Evolutionary conservation across 179 eudicot genomes (phyloP).

Genomic region (Heliamphora ciliata): DNA sequence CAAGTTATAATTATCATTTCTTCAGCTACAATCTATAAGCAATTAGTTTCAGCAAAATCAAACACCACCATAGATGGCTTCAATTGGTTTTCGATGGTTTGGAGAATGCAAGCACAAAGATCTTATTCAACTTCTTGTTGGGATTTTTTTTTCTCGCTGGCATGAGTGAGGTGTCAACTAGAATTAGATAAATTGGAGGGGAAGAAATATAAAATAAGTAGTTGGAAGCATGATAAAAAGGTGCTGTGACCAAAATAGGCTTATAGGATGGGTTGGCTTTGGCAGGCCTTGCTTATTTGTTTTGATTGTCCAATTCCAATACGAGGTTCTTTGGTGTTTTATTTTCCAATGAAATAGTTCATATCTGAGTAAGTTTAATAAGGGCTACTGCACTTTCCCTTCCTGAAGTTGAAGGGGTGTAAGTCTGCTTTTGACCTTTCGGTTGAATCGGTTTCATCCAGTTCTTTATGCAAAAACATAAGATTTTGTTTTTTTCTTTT

Average conservation of each 20-base stretch:
- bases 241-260: background rate
- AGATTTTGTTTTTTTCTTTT: background rate
- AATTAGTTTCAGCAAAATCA: too few species aligned
- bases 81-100: background rate
- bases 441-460: background rate
- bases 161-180: too few species aligned
- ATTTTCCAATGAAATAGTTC: background rate
- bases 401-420: background rate
- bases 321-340: constrained; percentile 3
- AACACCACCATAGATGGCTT: too few species aligned
- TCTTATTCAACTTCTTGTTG: too few species aligned
- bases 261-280: background rate
- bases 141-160: too few species aligned
- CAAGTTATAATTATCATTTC: too few species aligned
- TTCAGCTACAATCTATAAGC: too few species aligned
- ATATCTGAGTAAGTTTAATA: background rate
- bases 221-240: background rate
- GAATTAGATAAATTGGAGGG: too few species aligned
- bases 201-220: background rate
- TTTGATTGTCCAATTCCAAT: background rate
- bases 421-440: background rate
- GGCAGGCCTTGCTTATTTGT: background rate
- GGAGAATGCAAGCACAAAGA: background rate
- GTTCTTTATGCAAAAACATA: background rate
- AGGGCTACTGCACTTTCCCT: background rate